Evolutionary conservation across 2,329 filamentous ascomycete species (phyloP).

Genomic region (Hypoxylon sp.): DNA sequence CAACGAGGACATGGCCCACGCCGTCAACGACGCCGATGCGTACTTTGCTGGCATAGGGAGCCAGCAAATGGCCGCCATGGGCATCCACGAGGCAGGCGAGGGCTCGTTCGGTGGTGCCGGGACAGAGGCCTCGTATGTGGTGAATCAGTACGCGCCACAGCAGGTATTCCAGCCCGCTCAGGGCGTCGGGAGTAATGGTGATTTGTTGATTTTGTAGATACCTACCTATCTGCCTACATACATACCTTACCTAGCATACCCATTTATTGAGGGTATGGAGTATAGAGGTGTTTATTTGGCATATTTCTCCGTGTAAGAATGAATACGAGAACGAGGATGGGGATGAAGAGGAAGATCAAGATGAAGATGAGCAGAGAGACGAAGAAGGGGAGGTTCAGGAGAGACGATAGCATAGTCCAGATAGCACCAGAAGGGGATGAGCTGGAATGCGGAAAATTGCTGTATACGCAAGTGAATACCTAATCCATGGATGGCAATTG

Average conservation of each 20-base stretch:
- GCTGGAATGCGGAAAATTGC: constrained; percentile 21
- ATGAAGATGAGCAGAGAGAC: neutral
- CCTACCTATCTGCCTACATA: neutral
- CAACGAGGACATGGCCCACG: constrained; percentile 72
- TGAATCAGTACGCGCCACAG: constrained; percentile 85
- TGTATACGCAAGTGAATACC: constrained; percentile 11
- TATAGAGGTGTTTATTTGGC: neutral
- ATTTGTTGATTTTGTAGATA: constrained; percentile 75
- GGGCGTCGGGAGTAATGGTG: constrained; percentile 76
- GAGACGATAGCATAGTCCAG: neutral
- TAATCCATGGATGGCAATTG: constrained; percentile 11
- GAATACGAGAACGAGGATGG: neutral
- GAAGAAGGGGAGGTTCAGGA: neutral
- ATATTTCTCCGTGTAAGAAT: neutral
- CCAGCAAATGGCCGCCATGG: constrained; percentile 81
- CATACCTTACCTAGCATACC: neutral
- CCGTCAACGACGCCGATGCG: constrained; percentile 86
- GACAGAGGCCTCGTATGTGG: constrained; percentile 74
- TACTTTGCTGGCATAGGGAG: constrained; percentile 87
- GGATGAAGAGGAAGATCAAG: neutral
- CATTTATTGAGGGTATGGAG: neutral
- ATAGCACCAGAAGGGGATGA: neutral
- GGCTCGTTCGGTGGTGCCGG: constrained; percentile 75
- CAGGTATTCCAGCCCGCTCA: constrained; percentile 79
- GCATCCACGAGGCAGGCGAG: constrained; percentile 74